These are phyloP conservation scores for Pilasporangium apinafurcum DNA, from an alignment of 352 stramenopile species.

Conservation along the genomic window DNA sequence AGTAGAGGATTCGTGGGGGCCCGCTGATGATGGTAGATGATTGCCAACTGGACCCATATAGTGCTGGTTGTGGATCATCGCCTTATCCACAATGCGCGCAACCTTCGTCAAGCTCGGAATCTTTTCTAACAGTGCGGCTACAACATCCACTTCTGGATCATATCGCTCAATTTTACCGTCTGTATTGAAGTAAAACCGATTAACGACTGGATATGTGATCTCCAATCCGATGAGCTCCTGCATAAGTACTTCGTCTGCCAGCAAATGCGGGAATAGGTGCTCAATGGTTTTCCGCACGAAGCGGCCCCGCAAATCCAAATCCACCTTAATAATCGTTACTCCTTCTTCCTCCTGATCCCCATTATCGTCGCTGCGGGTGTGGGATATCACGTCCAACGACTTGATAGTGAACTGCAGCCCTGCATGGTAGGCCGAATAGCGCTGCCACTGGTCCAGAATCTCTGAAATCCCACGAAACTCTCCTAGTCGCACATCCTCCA, in stretches of 20 bases:
- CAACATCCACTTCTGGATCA: slow-evolving; percentile 55
- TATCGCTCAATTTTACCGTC: slow-evolving; percentile 52
- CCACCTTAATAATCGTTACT: slow-evolving; percentile 38
- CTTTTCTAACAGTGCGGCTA: slow-evolving; percentile 26
- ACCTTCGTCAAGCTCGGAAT: slow-evolving; percentile 46
- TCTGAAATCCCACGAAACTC: slow-evolving; percentile 28
- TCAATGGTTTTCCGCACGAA: slow-evolving; percentile 58
- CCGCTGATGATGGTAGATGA: too few species aligned
- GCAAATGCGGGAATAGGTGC: slow-evolving; percentile 58
- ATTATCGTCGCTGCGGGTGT: too few species aligned
- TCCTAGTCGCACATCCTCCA: slow-evolving; percentile 41
- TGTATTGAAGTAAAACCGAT: slow-evolving; percentile 55
- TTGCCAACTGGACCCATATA: too few species aligned
- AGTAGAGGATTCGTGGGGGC: too few species aligned
- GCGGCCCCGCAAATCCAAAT: slow-evolving; percentile 37
- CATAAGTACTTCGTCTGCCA: slow-evolving; percentile 56
- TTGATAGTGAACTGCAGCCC: slow-evolving; percentile 43
- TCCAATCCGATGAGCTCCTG: slow-evolving; percentile 56
- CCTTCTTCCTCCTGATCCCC: slow-evolving; percentile 18
- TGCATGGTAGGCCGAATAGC: slow-evolving; percentile 55
- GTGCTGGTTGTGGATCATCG: slow-evolving; percentile 44
- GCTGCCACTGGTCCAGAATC: slow-evolving; percentile 54
- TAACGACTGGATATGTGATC: slow-evolving; percentile 40
- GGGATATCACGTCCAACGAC: slow-evolving; percentile 31
- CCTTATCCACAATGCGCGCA: slow-evolving; percentile 36